Evolutionary conservation across 2,329 filamentous ascomycete species (phyloP).

Genomic region (Esteya vermicola): DNA sequence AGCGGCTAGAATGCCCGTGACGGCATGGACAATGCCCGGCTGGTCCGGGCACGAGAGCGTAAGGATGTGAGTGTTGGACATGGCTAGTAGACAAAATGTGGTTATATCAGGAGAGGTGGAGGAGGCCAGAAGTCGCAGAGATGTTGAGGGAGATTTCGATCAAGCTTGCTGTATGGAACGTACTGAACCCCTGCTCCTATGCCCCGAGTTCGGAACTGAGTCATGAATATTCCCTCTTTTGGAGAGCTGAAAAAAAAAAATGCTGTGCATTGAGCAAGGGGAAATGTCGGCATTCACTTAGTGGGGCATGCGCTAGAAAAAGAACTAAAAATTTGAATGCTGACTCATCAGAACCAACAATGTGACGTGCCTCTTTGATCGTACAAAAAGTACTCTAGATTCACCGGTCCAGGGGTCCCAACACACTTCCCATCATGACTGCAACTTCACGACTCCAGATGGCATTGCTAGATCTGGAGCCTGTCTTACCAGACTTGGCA

Average conservation of each 20-base stretch:
- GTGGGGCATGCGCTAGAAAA: not conserved
- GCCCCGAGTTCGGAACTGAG: not conserved
- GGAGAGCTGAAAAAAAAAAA: not conserved
- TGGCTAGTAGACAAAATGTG: constrained; percentile 9
- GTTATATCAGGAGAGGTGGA: not conserved
- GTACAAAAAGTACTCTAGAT: not conserved
- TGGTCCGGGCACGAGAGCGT: constrained; percentile 76
- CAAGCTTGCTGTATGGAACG: too few relatives aligned
- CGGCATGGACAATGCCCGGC: constrained; percentile 71
- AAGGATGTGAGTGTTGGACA: constrained; percentile 51
- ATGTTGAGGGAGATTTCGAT: too few relatives aligned
- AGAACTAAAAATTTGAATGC: not conserved
- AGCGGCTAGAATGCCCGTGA: constrained; percentile 61
- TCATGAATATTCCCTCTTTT: not conserved
- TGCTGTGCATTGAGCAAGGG: too few relatives aligned
- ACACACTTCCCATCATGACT: constrained; percentile 82
- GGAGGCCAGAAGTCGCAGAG: too few relatives aligned
- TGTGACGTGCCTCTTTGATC: too few relatives aligned
- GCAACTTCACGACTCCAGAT: constrained; percentile 84
- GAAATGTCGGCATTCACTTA: not conserved
- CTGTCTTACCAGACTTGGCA: constrained; percentile 17
- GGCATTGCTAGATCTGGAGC: constrained; percentile 15
- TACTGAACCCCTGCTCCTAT: too few relatives aligned
- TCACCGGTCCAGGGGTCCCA: constrained; percentile 28
- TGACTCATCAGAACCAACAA: not conserved